A percentile compares a stretch with the other conserved stretches of the same genome.
These are phyloP conservation scores for Pichia sp. DNA, from an alignment of 1,139 yeast genomes.

Conservation along the genomic window DNA sequence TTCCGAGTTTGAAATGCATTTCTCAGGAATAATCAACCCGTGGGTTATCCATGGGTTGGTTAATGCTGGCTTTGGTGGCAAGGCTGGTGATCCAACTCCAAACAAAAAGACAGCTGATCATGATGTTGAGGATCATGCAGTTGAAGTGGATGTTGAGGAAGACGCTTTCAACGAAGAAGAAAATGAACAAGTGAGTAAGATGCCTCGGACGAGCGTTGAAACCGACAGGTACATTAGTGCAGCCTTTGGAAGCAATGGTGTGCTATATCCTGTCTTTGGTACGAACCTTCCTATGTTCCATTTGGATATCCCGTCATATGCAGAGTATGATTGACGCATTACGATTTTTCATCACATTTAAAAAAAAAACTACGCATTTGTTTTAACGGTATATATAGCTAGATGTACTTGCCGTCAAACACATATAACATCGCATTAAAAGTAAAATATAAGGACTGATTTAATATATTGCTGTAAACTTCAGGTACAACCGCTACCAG, in stretches of 20 bases:
- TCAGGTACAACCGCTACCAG: not conserved
- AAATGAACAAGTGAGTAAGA: conserved; percentile 1
- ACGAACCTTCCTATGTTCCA: conserved; percentile 85
- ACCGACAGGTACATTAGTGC: conserved; percentile 20
- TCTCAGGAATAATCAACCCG: conserved; percentile 76
- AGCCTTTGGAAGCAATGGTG: conserved; percentile 41
- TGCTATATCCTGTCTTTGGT: conserved; percentile 39
- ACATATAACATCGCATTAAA: too few relatives aligned
- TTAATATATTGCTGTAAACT: not conserved
- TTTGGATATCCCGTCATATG: conserved; percentile 71
- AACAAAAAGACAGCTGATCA: not conserved
- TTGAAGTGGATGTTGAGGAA: not conserved
- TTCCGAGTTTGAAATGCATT: conserved; percentile 83
- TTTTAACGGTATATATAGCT: not conserved
- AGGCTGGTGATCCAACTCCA: not conserved
- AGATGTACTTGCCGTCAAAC: not conserved
- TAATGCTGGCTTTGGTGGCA: conserved; percentile 65
- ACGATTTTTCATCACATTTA: too few relatives aligned
- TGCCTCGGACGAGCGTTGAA: conserved; percentile 14
- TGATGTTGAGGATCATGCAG: not conserved
- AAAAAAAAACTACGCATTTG: not conserved
- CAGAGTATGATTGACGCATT: conserved; percentile 23
- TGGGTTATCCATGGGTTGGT: conserved; percentile 80
- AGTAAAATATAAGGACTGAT: too few relatives aligned
- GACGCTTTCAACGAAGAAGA: conserved; percentile 25